Evolutionary conservation across 768 basidiomycete species (phyloP), one percentile per base, ranked within the genome.

Genomic region (Hypholoma fasciculare): DNA sequence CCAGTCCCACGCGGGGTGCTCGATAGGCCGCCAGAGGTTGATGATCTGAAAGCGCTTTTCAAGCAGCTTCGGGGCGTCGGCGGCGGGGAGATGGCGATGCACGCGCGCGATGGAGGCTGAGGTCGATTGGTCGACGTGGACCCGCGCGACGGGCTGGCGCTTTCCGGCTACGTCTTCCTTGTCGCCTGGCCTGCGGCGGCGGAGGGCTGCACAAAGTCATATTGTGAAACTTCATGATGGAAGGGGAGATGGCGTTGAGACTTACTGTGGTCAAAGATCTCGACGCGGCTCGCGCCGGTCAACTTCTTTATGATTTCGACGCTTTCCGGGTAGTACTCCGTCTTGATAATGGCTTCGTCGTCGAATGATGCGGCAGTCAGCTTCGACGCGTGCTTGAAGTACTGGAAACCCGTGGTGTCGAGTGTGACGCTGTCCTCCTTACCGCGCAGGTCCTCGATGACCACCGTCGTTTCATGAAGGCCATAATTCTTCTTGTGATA

Each of bases 261-360:
- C 84, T 54, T 57, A 84, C 86, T 87, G 63, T 87, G 86, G 62
- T 87, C 85, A 61, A 88, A 89, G 16, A 87, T 49, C 7, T 71
- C 80, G 9, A 85, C 83, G 20, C 76, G 73, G 61, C 74, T 81
- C 0, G 87, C 87, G 3, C 87, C 85, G 0, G 86, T 86, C 7
- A 82, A 52, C 56, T 81, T 67, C 73, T 88, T 87, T 38, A 88
- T 67, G 43, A 87, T 71, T 64, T 82, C 81, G 13, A 76, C 72
- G 62, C 81, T 82, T 69, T 89, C 87, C 0, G 79, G 78, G 63
- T 87, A 88, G 65, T 89, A 89, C 49, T 81, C 82, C 46, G 60
- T 63, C 63, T 75, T 62, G 37, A 88, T 78, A n/a, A 78, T 79
- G 11, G 76, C 78, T 37, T 85, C 82, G 58, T 81, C 72, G 0